Evolutionary conservation across 1,284 basidiomycete genomes (phyloP).

Genomic region (Cutaneotrichosporon sp.): DNA sequence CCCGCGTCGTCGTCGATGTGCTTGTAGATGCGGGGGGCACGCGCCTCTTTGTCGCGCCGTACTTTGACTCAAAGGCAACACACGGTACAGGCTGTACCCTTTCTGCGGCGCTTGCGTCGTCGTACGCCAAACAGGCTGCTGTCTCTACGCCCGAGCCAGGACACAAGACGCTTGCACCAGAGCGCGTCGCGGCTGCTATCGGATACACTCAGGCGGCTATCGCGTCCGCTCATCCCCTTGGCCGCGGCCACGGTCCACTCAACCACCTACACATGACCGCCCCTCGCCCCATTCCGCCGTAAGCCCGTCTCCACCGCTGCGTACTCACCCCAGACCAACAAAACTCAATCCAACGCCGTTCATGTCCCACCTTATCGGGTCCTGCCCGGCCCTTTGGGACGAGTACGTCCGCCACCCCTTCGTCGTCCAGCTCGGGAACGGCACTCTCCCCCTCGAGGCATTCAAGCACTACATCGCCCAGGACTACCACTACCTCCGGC

Average conservation of each 20-base stretch:
- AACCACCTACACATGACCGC: slow-evolving; percentile 73
- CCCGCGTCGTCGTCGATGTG: slow-evolving; percentile 71
- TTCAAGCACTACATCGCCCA: slow-evolving; percentile 81
- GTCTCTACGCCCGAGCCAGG: neutral
- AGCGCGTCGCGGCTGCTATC: slow-evolving; percentile 60
- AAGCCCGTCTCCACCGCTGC: slow-evolving; percentile 29
- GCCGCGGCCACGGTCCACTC: slow-evolving; percentile 75
- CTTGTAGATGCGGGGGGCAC: slow-evolving; percentile 52
- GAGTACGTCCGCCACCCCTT: slow-evolving; percentile 64
- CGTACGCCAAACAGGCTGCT: slow-evolving; percentile 14
- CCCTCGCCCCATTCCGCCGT: slow-evolving; percentile 58
- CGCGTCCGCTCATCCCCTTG: slow-evolving; percentile 63
- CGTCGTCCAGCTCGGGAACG: slow-evolving; percentile 65
- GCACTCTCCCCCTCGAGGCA: slow-evolving; percentile 59
- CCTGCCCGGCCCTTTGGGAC: slow-evolving; percentile 57
- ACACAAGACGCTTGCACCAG: slow-evolving; percentile 47
- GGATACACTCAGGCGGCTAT: slow-evolving; percentile 74
- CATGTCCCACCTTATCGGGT: slow-evolving; percentile 61
- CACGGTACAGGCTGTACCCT: slow-evolving; percentile 95
- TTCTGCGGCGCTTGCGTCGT: slow-evolving; percentile 70
- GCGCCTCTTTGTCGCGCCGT: slow-evolving; percentile 61
- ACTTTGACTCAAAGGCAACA: slow-evolving; percentile 66
- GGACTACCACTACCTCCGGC: slow-evolving; percentile 53
- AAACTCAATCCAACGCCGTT: slow-evolving; percentile 62
- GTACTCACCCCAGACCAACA: slow-evolving; percentile 53